phyloP scores from a whole-genome alignment of 2,329 filamentous ascomycete species.

The Thielaviopsis punctulata region DNA sequence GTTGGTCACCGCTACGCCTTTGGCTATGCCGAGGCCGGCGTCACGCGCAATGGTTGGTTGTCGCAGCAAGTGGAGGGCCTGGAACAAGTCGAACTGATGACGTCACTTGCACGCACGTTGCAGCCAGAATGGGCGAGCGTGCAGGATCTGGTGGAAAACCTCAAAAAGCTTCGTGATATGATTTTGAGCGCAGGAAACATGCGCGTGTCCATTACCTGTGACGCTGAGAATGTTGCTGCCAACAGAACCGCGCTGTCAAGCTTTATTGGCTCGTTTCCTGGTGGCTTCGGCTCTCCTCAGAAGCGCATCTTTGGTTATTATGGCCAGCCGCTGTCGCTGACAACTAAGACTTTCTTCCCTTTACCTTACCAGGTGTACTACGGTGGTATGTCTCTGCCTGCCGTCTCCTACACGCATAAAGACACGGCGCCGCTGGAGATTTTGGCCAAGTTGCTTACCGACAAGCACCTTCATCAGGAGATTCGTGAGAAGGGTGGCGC shows the following conservation, averaged over 20 bases:
- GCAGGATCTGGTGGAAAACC: constrained; percentile 58
- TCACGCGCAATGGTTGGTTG: constrained; percentile 54
- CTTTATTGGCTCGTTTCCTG: constrained; percentile 29
- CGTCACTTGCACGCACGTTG: constrained; percentile 46
- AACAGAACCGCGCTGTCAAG: constrained; percentile 56
- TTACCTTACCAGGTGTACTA: constrained; percentile 97
- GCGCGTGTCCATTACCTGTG: constrained; percentile 74
- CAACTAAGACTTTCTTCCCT: constrained; percentile 69
- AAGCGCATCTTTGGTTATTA: constrained; percentile 6
- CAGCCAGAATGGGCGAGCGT: constrained; percentile 53
- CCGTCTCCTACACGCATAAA: constrained; percentile 62
- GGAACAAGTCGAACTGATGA: constrained; percentile 72
- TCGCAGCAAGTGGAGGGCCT: constrained; percentile 81
- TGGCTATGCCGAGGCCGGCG: constrained; percentile 62
- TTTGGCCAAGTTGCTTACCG: constrained; percentile 78
- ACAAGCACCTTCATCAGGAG: constrained; percentile 92
- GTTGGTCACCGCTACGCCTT: constrained; percentile 79
- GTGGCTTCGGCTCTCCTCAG: background rate
- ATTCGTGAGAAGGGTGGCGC: constrained; percentile 96
- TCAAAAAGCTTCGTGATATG: constrained; percentile 70
- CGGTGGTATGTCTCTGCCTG: constrained; percentile 64
- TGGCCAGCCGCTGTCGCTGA: constrained; percentile 4
- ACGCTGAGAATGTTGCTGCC: constrained; percentile 47
- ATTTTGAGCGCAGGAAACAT: constrained; percentile 53
- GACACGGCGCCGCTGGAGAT: constrained; percentile 71